Evolutionary conservation across 495 filamentous ascomycete genomes (phyloP), one percentile per base, ranked within the genome.

Genomic region (Usnea hakonensis): DNA sequence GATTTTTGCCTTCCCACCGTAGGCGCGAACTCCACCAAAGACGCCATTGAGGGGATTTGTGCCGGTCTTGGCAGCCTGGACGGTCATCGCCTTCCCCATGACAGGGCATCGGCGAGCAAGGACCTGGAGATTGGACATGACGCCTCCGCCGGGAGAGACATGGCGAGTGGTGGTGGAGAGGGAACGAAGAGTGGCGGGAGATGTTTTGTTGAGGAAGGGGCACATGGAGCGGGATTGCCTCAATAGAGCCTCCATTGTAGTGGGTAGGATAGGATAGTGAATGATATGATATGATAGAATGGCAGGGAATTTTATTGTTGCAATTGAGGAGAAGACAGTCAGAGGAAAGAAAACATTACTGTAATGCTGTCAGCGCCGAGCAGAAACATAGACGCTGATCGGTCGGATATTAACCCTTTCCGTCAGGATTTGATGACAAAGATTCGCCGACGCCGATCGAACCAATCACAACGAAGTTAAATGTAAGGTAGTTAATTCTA

Each of bases 71-170:
- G 86, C 84, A 69, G 88, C 88, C 80, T 96, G 93, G 23, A 96
- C 85, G 52, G 90, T 90, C 68, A 98, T 81, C 48, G 94, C 94
- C 79, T 96, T 96, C 73, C 91, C 92, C 94, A 98, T 98, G 72
- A 98, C 85, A 61, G 94, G 94, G 85, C 94, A 98, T 68, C 94
- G 90, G 69, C 90, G 88, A 66, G 91, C 94, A 65, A 95, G 83
- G 57, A 94, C 84, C 80, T 97, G 95, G 66, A 98, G 83, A 77
- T 97, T 97, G 68, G 91, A 96, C 85, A 97, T 96, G 73, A 87
- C 90, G 65, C 92, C 90, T 56, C 91, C 93, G 65, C 90, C 88
- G 33, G 85, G 86, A 53, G 86, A 90, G 55, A 80, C 77, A 72
- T 83, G 74, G 68, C 87, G 82, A 69, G 88, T 83, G 28, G 90